Base-by-base conservation (phyloP, 73 alveolate genomes). In the Halteria grandinella region DNA sequence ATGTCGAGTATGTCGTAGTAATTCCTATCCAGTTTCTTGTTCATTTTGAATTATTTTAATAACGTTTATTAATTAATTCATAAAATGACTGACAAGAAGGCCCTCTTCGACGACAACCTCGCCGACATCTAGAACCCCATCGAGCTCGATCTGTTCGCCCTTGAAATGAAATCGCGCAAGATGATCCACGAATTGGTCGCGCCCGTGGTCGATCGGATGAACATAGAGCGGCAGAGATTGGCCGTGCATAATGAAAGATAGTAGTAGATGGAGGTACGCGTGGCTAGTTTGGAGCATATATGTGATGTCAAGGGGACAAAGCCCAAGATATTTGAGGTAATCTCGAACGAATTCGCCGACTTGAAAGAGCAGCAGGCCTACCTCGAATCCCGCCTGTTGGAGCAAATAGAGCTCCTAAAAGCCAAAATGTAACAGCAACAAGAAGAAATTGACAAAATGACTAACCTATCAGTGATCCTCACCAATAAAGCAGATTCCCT, bases 1-100 rank as follows among this genome's bases (percentile, higher is more conserved):
- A 86, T 21, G 15, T 64, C 85, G 28, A 90, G 78, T 27, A 75
- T 28, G 32, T 90, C 97, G 60, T 90, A 90, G 69, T 59, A 79
- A 83, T 82, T 83, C 23, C 69, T 34, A 23, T 82, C 82, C 28
- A 75, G 49, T 57, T 44, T 74, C 43, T 82, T 79, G 83, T 83
- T 28, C 39, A 51, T 28, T 12, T 52, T 44, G 8, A 14, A 18
- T 28, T 18, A 51, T 14, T 3, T 0, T 8, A 4, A 7, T 7
- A 21, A 31, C 15, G 50, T 25, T 8, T 18, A 39, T 27, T n/a
- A 50, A 15, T 12, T 24, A 51, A 10, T n/a, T 70, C 17, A 15
- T 24, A 51, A 5, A 47, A 8, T 15, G 5, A 15, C 10, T 5
- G 8, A 5, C 57, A 47, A 47, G 57, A 5, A 47, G 57, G 21